phyloP scores from a whole-genome alignment of 495 filamentous ascomycete genomes.

The Aspergillus sparsus region DNA sequence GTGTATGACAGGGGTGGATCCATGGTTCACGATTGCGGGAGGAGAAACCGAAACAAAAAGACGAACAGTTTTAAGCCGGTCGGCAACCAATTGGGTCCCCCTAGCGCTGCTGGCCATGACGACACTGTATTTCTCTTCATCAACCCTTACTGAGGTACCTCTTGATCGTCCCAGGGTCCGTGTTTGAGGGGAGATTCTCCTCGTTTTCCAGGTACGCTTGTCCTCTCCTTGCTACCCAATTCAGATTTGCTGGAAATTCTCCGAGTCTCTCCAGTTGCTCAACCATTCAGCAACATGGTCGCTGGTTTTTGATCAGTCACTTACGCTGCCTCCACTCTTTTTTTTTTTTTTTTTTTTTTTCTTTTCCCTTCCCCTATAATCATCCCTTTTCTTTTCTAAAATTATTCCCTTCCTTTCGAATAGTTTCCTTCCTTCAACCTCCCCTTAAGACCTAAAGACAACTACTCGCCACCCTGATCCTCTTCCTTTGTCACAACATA shows the following conservation, averaged over 20 bases:
- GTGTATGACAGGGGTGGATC: background rate
- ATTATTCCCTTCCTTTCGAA: constrained; percentile 13
- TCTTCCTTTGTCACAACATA: constrained; percentile 10
- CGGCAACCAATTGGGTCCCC: background rate
- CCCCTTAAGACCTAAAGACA: constrained; percentile 1
- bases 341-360: constrained; percentile 14
- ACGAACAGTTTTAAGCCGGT: background rate
- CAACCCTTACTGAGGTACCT: background rate
- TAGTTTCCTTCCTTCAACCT: constrained; percentile 11
- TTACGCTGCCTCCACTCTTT: constrained; percentile 10
- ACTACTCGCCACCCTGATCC: constrained; percentile 11
- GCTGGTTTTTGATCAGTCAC: constrained; percentile 26
- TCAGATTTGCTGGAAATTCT: constrained; percentile 13
- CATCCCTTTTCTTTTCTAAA: constrained; percentile 16
- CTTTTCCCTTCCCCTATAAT: background rate
- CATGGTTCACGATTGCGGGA: background rate
- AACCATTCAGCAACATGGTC: constrained; percentile 17
- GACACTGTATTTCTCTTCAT: background rate
- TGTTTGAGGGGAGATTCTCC: background rate
- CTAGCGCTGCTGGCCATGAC: constrained; percentile 4
- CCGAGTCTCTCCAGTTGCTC: constrained; percentile 22
- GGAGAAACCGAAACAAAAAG: background rate
- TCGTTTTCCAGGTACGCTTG: background rate
- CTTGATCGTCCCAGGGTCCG: background rate
- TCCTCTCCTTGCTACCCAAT: constrained; percentile 24